Conservation (phyloP, 2,329 filamentous ascomycete genomes). For the Aspergillus sergii region DNA sequence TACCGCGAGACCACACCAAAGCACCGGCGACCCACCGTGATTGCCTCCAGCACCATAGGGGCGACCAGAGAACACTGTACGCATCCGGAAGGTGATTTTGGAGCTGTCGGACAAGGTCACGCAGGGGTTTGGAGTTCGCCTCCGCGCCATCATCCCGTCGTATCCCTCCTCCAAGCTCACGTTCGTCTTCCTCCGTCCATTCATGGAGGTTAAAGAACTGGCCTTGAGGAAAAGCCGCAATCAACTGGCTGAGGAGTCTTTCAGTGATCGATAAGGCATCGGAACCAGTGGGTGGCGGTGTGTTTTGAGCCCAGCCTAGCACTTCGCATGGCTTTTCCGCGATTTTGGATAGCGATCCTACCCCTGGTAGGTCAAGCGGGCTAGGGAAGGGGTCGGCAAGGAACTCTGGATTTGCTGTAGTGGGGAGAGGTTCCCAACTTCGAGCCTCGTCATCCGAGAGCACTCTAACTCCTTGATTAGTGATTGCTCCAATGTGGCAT, state of each 20-base stretch:
- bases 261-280: conserved; percentile 16
- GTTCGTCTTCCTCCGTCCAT: background rate
- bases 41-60: conserved; percentile 37
- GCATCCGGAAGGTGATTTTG: conserved; percentile 22
- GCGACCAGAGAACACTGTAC: conserved; percentile 23
- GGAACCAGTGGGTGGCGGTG: background rate
- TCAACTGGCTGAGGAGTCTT: conserved; percentile 19
- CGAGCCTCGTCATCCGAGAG: conserved; percentile 13
- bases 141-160: background rate
- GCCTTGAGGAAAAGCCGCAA: conserved; percentile 27
- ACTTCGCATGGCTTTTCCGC: conserved; percentile 20
- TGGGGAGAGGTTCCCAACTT: conserved; percentile 28
- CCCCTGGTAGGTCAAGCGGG: conserved; percentile 16
- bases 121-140: background rate
- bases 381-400: conserved; percentile 16
- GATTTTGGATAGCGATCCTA: conserved; percentile 18
- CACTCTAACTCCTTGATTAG: conserved; percentile 14
- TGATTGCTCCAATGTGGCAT: too few relatives aligned
- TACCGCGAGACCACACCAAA: conserved; percentile 31
- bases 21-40: conserved; percentile 37
- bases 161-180: background rate
- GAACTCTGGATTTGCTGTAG: conserved; percentile 19
- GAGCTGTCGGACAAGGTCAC: conserved; percentile 22
- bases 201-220: conserved; percentile 26
- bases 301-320: conserved; percentile 20